Evolutionary conservation across 192 early-diverging fungal species (phyloP), one percentile per base, ranked within the genome.

Genomic region (Dissophora ornata): DNA sequence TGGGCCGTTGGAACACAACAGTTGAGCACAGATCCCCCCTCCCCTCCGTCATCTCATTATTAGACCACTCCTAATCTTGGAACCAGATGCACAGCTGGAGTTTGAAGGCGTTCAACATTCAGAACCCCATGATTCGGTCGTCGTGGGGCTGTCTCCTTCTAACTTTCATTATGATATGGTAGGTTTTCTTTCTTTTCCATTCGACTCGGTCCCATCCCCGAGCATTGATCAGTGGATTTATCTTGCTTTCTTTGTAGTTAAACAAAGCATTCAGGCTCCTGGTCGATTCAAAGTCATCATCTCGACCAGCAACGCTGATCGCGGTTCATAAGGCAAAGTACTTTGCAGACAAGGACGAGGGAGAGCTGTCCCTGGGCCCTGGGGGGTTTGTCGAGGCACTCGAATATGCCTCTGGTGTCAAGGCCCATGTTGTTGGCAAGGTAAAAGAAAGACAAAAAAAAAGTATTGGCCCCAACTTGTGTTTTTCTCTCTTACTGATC

Each of bases 301-400:
- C 48, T 22, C 10, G 18, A 6, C 59, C 73, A 4, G 84, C 85
- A 6, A 83, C 87, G 13, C 67, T 97, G 34, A 85, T 96, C 55
- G 94, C 92, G 25, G 91, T 95, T 6, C 96, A 97, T 62, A 92
- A 92, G 58, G 93, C 86, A 2, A 89, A 88, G 59, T 96, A 95
- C 80, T 91, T 89, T 71, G 90, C 90, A 21, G 83, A 82, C 33
- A 68, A 79, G 56, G 82, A 65, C 42, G 42, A 79, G 0, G 82
- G 88, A 41, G 81, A 82, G 12, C 75, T 97, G 36, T 85, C 88
- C 15, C 65, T 97, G 46, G 96, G 96, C 1, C 96, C 95, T 7
- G 96, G 96, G n/a, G 90, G 91, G 12, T 97, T 96, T 84, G 90
- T 95, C 1, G 83, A 88, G 51, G 92, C 91, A 10, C 79, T 97